phyloP scores from a whole-genome alignment of 345 rosid species.

The Rhodomyrtus tomentosa region DNA sequence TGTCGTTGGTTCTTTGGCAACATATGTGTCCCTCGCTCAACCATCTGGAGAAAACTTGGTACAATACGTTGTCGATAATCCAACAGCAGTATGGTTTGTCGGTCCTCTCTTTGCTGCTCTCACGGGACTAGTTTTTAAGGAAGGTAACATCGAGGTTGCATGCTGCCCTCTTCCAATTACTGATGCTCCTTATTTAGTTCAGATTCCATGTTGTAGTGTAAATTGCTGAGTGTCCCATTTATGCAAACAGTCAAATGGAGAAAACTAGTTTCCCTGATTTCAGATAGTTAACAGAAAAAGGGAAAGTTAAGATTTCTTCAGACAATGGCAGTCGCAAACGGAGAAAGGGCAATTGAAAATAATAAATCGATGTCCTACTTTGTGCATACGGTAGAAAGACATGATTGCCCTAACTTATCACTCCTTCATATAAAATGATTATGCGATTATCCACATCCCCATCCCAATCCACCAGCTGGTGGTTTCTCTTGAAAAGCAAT shows the following conservation, averaged over 20 bases:
- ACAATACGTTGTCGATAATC: conserved; percentile 57
- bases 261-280: background rate
- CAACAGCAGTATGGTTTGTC: conserved; percentile 69
- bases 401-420: background rate
- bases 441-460: background rate
- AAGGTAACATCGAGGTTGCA: conserved; percentile 31
- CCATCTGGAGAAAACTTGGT: conserved; percentile 62
- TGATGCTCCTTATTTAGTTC: background rate
- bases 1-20: conserved; percentile 51
- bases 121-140: conserved; percentile 91
- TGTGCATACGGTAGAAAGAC: background rate
- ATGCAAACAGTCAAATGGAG: background rate
- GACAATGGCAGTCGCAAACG: background rate
- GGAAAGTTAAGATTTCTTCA: background rate
- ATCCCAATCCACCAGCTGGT: background rate
- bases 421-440: background rate
- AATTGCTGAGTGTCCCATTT: background rate
- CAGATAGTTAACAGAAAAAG: background rate
- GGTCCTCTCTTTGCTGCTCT: conserved; percentile 90
- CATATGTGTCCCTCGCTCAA: conserved; percentile 49
- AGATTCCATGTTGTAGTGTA: background rate
- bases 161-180: background rate
- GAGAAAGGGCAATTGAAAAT: background rate
- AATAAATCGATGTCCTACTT: background rate
- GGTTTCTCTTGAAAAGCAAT: background rate